A percentile compares a stretch with the other conserved stretches of the same genome.
Evolutionary conservation across 2,329 filamentous ascomycete genomes (phyloP).

Genomic region (Scolecobasidium constrictum): DNA sequence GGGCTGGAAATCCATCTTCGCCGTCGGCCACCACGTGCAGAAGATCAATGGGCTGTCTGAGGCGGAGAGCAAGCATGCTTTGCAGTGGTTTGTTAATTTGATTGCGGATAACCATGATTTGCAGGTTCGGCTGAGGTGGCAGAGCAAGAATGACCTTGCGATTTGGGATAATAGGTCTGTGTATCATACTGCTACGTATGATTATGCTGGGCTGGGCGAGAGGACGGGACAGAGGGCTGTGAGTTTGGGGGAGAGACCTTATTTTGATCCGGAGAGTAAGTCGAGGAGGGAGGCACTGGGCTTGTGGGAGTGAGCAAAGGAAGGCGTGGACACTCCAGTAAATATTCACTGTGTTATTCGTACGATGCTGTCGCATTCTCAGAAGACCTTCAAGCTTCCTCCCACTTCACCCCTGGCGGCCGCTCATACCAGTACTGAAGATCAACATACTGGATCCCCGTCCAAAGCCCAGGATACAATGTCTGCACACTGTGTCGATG

Average conservation of each 20-base stretch:
- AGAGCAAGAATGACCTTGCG: constrained; percentile 38
- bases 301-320: neutral
- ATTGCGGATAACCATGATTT: constrained; percentile 40
- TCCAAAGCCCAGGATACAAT: no score
- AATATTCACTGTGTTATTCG: no score
- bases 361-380: no score
- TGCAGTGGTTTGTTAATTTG: constrained; percentile 32
- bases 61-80: constrained; percentile 30
- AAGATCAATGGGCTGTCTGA: constrained; percentile 33
- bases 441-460: no score
- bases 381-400: no score
- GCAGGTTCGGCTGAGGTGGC: constrained; percentile 39
- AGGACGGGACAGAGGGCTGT: constrained; percentile 43
- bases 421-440: no score
- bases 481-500: no score
- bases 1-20: constrained; percentile 49
- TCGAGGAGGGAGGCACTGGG: constrained; percentile 33
- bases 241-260: constrained; percentile 44
- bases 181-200: constrained; percentile 52
- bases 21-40: constrained; percentile 29
- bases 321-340: no score
- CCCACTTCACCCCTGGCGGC: no score
- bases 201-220: constrained; percentile 45
- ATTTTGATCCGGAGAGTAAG: constrained; percentile 39
- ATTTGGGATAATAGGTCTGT: constrained; percentile 58